A percentile compares a stretch with the other conserved stretches of the same genome.
These are phyloP conservation scores for Erythrobasidium yunnanense DNA, from an alignment of 768 basidiomycete genomes.

Conservation along the genomic window DNA sequence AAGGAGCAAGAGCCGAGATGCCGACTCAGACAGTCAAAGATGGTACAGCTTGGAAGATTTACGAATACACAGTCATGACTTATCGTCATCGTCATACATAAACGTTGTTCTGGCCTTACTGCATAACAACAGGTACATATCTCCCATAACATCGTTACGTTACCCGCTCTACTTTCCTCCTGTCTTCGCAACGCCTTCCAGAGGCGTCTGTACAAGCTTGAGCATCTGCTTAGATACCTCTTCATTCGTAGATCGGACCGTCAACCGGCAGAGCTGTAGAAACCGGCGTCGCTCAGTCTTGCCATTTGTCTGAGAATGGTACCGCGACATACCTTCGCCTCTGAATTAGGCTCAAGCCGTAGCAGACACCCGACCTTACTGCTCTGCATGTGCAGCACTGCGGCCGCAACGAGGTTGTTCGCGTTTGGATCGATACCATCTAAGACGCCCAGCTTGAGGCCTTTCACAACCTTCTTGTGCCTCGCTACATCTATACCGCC, in stretches of 20 bases:
- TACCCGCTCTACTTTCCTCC: no score
- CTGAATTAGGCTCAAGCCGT: constrained; percentile 84
- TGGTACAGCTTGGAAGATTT: no score
- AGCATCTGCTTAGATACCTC: constrained; percentile 51
- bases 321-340: constrained; percentile 68
- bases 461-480: constrained; percentile 63
- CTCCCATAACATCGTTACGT: no score
- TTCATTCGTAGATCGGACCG: constrained; percentile 89
- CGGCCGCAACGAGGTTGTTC: constrained; percentile 86
- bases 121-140: no score
- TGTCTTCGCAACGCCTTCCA: no score
- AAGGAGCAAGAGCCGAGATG: no score
- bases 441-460: constrained; percentile 64
- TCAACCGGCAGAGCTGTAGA: constrained; percentile 72
- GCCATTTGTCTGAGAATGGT: neutral
- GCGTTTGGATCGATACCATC: constrained; percentile 85
- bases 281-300: neutral
- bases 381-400: constrained; percentile 80
- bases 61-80: no score
- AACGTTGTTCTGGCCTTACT: no score
- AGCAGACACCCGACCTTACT: constrained; percentile 91
- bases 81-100: no score
- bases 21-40: no score
- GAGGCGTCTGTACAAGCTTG: neutral
- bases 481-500: constrained; percentile 66